Percentiles rank a stretch among this genome's conserved stretches.
Conservation (phyloP, 805 yeast genomes). For the Komagataella populi region DNA sequence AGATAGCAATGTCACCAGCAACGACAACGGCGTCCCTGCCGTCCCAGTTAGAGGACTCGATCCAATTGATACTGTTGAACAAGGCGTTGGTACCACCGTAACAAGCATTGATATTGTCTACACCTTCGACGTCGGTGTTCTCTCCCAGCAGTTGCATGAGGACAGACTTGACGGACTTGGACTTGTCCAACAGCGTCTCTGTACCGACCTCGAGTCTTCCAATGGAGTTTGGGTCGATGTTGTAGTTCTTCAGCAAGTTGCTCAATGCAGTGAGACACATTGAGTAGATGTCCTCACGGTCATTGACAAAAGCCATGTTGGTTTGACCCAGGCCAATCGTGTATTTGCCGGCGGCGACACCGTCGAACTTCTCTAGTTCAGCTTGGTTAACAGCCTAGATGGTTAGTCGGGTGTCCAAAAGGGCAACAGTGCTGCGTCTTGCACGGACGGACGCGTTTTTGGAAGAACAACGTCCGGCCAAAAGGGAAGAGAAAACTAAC, state of each 20-base stretch:
- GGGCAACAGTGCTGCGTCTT: background rate
- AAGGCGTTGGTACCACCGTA: conserved; percentile 97
- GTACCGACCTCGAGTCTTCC: conserved; percentile 98
- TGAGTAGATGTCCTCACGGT: conserved; percentile 94
- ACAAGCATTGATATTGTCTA: conserved; percentile 94
- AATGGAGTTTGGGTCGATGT: conserved; percentile 64
- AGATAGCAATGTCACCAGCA: conserved; percentile 95
- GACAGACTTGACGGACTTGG: conserved; percentile 92
- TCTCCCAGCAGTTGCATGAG: conserved; percentile 87
- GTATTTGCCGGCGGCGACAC: conserved; percentile 87
- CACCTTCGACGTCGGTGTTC: conserved; percentile 87
- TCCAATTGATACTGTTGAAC: conserved; percentile 89
- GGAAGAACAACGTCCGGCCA: background rate
- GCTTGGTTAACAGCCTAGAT: conserved; percentile 63
- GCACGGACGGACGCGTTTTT: background rate
- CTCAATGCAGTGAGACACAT: conserved; percentile 81
- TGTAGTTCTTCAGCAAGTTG: conserved; percentile 64
- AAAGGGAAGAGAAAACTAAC: conserved; percentile 9
- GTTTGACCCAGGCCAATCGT: conserved; percentile 98
- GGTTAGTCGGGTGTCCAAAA: background rate
- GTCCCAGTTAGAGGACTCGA: conserved; percentile 94
- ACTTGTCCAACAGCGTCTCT: conserved; percentile 91
- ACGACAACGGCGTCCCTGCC: conserved; percentile 97
- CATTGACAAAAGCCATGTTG: conserved; percentile 94
- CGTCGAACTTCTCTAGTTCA: conserved; percentile 75